A percentile compares a stretch with the other conserved stretches of the same genome.
Conservation (phyloP, 208 protist genomes). For the Histomonas meleagridis region DNA sequence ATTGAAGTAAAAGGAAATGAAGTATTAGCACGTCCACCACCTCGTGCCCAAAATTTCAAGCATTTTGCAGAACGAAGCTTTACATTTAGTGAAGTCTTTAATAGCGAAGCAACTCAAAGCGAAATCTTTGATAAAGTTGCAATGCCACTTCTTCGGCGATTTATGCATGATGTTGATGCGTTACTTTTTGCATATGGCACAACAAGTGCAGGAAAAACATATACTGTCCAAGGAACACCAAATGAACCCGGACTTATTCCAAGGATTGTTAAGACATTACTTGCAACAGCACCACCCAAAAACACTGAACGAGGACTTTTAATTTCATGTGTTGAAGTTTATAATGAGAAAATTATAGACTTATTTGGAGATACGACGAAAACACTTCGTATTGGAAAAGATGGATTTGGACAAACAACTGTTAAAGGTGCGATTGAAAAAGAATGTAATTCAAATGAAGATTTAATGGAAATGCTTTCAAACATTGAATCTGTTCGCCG, state of each 20-base stretch:
- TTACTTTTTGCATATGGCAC: background rate
- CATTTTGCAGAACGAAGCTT: background rate
- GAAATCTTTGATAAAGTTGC: conserved; percentile 31
- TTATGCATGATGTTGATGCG: background rate
- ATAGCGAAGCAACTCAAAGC: background rate
- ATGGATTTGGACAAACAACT: conserved; percentile 9
- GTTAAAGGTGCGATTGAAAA: background rate
- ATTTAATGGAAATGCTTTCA: background rate
- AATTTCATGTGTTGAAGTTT: conserved; percentile 23
- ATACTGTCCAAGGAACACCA: background rate
- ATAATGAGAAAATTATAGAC: background rate
- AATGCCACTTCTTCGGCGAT: background rate
- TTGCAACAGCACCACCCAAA: background rate
- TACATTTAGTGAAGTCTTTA: background rate
- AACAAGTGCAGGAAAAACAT: conserved; percentile 13
- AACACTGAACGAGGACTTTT: background rate
- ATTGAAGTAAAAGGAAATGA: background rate
- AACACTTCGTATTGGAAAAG: background rate
- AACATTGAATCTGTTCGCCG: background rate
- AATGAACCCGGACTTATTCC: background rate
- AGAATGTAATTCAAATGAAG: background rate
- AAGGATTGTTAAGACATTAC: background rate
- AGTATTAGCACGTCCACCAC: background rate
- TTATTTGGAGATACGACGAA: background rate
- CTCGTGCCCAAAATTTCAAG: background rate